Conservation (phyloP, 1,284 basidiomycete species). For the Malassezia globosa region DNA sequence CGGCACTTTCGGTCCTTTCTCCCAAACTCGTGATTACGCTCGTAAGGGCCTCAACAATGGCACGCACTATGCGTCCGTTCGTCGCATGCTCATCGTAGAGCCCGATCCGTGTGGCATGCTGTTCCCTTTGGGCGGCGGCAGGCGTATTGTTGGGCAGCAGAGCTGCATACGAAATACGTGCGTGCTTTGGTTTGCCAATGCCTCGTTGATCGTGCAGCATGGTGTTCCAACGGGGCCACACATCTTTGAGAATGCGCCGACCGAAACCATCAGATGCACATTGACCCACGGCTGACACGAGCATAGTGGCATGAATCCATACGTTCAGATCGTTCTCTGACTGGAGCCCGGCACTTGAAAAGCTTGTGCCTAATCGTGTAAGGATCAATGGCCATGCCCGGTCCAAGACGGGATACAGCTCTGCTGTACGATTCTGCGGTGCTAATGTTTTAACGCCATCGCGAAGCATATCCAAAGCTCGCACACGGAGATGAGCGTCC, state of each 20-base stretch:
- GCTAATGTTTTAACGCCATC: slow-evolving; percentile 13
- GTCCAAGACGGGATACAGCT: slow-evolving; percentile 36
- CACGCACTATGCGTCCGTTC: not conserved
- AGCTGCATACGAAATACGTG: not conserved
- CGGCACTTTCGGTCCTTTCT: not conserved
- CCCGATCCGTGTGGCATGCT: not conserved
- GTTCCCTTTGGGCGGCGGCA: not conserved
- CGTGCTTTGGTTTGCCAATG: no score
- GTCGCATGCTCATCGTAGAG: slow-evolving; percentile 6
- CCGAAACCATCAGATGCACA: slow-evolving; percentile 28
- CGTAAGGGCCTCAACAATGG: slow-evolving; percentile 3
- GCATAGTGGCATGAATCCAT: slow-evolving; percentile 26
- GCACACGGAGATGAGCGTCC: slow-evolving; percentile 8
- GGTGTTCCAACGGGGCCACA: slow-evolving; percentile 29
- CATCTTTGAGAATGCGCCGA: slow-evolving; percentile 27
- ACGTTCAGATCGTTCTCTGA: slow-evolving; percentile 28
- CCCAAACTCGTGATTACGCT: not conserved
- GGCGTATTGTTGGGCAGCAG: not conserved
- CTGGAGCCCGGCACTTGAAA: not conserved
- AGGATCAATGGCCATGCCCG: slow-evolving; percentile 37
- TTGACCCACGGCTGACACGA: slow-evolving; percentile 21
- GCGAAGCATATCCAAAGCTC: slow-evolving; percentile 11
- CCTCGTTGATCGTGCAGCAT: slow-evolving; percentile 18
- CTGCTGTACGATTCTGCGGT: slow-evolving; percentile 19
- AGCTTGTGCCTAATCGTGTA: slow-evolving; percentile 25